Base-by-base conservation (phyloP, 2,329 filamentous ascomycete genomes). In the Fusarium sp. region DNA sequence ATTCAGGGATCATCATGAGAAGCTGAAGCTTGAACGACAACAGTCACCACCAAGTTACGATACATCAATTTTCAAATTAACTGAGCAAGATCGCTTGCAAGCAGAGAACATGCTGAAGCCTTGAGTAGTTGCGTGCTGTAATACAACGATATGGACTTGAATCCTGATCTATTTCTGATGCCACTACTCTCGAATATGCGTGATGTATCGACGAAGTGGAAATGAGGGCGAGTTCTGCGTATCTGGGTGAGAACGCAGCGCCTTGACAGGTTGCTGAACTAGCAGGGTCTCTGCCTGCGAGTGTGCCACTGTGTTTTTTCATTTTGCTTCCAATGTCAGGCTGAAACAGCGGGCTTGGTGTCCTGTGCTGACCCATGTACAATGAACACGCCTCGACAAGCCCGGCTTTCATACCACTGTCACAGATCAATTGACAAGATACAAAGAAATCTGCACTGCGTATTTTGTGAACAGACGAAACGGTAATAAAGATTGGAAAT, bases 41-140 rank as follows among this genome's bases (percentile, higher is more conserved):
- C 33, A 33, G 33, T 33, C 33, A 14, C 33, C 33, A 33, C 5
- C 33, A 33, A 14, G 13, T 14, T 14, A 33, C 33, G 33, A 33
- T 14, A 33, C 33, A 33, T 33, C 33, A 5, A 5, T 33, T 33
- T 3, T 33, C 33, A 33, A 28, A 47, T 28, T 58, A 20, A 38
- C 18, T 24, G 42, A 59, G 42, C 33, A 49, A 38, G 56, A 59
- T 35, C 56, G n/a, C n/a, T 18, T 28, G 42, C 42, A 59, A 31
- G 31, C n/a, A 17, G 24, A 59, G 26, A 49, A 20, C 17, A 13
- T 59, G 12, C 18, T 59, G 0, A 59, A 49, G 33, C 20, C 12
- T 48, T 36, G 15, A 48, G 17, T 28, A 15, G 41, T 22, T 38
- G 7, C 9, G 14, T 8, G 13, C 7, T 18, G 7, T 11, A 51